Evolutionary conservation across 179 eudicot species (phyloP).

Genomic region (Drosera spatulata): DNA sequence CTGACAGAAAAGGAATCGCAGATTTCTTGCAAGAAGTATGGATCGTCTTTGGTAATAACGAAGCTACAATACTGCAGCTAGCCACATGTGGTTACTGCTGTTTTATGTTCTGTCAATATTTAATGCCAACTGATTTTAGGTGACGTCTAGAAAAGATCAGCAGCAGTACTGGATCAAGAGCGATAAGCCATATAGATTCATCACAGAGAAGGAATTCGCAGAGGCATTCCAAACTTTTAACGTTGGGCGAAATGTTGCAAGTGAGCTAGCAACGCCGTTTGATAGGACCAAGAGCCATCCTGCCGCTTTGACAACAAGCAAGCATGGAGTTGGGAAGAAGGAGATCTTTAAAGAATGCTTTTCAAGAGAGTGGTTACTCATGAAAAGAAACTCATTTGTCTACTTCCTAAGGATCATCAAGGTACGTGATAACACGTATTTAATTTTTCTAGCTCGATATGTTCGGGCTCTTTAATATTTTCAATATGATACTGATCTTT

Average conservation of each 20-base stretch:
- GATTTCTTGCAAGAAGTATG: slow-evolving; percentile 30
- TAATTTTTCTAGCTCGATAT: neutral
- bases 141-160: slow-evolving; percentile 13
- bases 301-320: slow-evolving; percentile 7
- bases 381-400: slow-evolving; percentile 11
- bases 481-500: too few species aligned
- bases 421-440: slow-evolving; percentile 15
- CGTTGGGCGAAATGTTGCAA: slow-evolving; percentile 1
- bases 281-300: slow-evolving; percentile 12
- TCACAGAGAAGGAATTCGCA: slow-evolving; percentile 7
- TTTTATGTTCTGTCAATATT: too few species aligned
- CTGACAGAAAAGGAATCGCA: slow-evolving; percentile 23
- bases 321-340: slow-evolving; percentile 7
- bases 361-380: slow-evolving; percentile 8
- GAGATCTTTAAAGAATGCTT: slow-evolving; percentile 6
- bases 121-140: neutral
- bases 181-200: slow-evolving; percentile 4
- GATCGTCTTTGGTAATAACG: too few species aligned
- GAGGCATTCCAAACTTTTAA: slow-evolving; percentile 9
- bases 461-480: neutral
- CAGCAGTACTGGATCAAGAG: slow-evolving; percentile 6
- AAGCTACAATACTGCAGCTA: too few species aligned
- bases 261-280: slow-evolving; percentile 2
- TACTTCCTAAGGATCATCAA: slow-evolving; percentile 14
- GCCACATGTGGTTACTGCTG: too few species aligned